Evolutionary conservation across 306 rosid species (phyloP).

Genomic region (Cercis canadensis): DNA sequence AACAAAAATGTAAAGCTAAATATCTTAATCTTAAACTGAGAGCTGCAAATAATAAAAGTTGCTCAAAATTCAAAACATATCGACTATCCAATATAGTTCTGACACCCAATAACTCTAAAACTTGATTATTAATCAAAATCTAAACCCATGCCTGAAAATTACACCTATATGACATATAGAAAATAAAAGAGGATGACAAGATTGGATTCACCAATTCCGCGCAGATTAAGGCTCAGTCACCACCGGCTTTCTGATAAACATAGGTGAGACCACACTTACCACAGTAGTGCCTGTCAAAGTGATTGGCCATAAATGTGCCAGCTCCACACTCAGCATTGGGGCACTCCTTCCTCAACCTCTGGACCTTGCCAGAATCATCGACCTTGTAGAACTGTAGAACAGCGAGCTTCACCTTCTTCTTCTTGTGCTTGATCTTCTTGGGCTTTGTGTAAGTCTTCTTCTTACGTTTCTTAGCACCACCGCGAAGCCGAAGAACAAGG

Average conservation of each 20-base stretch:
- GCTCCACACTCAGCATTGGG: constrained; percentile 47
- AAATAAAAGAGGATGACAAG: neutral
- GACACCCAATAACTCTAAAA: neutral
- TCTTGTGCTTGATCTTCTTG: constrained; percentile 50
- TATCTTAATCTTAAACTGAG: neutral
- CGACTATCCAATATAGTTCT: neutral
- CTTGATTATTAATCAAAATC: neutral
- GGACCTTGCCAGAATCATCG: constrained; percentile 42
- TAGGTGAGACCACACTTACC: constrained; percentile 50
- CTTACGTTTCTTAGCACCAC: constrained; percentile 50
- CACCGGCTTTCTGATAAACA: constrained; percentile 44
- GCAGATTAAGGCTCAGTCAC: constrained; percentile 28
- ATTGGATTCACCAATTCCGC: neutral
- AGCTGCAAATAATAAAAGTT: neutral
- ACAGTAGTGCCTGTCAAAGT: constrained; percentile 49
- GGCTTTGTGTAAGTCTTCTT: constrained; percentile 51
- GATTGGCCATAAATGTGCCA: constrained; percentile 39
- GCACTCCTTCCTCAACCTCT: constrained; percentile 47
- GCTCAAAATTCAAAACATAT: neutral
- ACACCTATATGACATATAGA: neutral
- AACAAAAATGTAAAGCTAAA: neutral
- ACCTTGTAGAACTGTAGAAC: constrained; percentile 43
- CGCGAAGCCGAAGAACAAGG: constrained; percentile 44
- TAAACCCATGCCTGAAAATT: neutral
- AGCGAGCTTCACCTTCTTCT: constrained; percentile 40